Conservation (phyloP, 768 basidiomycete genomes). For the Tremella fuciformis region DNA sequence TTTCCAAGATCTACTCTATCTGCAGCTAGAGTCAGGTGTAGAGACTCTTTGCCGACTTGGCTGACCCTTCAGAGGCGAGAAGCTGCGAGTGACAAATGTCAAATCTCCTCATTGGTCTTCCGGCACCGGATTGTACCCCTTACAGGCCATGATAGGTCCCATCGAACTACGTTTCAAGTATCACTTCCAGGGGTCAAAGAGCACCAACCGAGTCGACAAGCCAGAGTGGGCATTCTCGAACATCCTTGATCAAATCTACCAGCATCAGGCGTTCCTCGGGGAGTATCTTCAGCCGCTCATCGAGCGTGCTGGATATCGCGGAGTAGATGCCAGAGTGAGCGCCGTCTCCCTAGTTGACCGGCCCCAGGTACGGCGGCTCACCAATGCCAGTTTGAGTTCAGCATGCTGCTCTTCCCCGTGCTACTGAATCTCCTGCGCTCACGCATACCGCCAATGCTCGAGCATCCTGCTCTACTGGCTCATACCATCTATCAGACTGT, state of each 20-base stretch:
- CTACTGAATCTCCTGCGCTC: conserved; percentile 71
- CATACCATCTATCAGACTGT: conserved; percentile 94
- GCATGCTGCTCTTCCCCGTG: conserved; percentile 70
- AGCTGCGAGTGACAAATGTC: conserved; percentile 25
- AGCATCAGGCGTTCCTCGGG: conserved; percentile 79
- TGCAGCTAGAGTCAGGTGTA: conserved; percentile 71
- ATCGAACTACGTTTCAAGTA: conserved; percentile 85
- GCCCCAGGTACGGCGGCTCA: neutral
- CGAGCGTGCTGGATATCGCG: conserved; percentile 61
- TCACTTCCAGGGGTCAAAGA: conserved; percentile 82
- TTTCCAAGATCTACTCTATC: conserved; percentile 69
- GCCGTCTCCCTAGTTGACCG: neutral
- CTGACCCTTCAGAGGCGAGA: conserved; percentile 40
- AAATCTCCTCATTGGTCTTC: conserved; percentile 52
- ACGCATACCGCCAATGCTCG: conserved; percentile 69
- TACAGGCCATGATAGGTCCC: conserved; percentile 79
- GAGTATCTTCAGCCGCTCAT: conserved; percentile 69
- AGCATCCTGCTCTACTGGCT: conserved; percentile 79
- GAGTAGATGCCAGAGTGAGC: conserved; percentile 73
- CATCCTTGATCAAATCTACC: conserved; percentile 78
- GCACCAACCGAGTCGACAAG: conserved; percentile 93
- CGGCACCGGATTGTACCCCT: conserved; percentile 69
- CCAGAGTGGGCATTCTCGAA: conserved; percentile 98
- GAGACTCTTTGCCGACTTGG: neutral
- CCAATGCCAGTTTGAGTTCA: conserved; percentile 71